phyloP scores from a whole-genome alignment of 371 early-diverging fungal genomes.

The Apophysomyces elegans region DNA sequence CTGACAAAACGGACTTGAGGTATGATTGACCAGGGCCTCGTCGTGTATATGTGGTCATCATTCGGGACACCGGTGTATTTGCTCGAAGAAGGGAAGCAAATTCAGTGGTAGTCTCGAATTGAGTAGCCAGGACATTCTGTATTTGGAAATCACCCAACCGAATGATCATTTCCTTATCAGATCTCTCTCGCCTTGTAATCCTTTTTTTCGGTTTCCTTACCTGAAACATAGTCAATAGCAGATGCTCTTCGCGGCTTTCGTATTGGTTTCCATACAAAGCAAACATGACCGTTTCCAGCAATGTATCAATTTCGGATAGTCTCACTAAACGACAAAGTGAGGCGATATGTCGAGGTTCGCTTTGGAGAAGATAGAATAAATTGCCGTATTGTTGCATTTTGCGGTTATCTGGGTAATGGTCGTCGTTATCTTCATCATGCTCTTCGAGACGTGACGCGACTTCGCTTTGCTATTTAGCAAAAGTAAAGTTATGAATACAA shows the following conservation, averaged over 20 bases:
- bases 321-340: constrained; percentile 82
- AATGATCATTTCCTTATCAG: background rate
- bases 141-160: too few species aligned
- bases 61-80: constrained; percentile 94
- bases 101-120: constrained; percentile 89
- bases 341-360: constrained; percentile 95
- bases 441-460: constrained; percentile 80
- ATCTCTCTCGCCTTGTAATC: background rate
- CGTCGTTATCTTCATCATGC: constrained; percentile 69
- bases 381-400: constrained; percentile 89
- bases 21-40: constrained; percentile 95
- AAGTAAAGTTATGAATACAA: background rate
- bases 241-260: constrained; percentile 93
- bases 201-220: constrained; percentile 34
- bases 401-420: constrained; percentile 79
- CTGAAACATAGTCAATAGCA: constrained; percentile 95
- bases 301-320: constrained; percentile 88
- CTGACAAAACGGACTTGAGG: constrained; percentile 84
- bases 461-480: constrained; percentile 70
- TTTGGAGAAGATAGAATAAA: constrained; percentile 90
- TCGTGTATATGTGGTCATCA: constrained; percentile 96
- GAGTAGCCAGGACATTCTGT: constrained; percentile 84
- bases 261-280: constrained; percentile 96
- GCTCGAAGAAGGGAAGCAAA: constrained; percentile 89
- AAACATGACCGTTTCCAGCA: constrained; percentile 95